Conservation (phyloP, 345 rosid genomes). For the Pugionium dolabratum region DNA sequence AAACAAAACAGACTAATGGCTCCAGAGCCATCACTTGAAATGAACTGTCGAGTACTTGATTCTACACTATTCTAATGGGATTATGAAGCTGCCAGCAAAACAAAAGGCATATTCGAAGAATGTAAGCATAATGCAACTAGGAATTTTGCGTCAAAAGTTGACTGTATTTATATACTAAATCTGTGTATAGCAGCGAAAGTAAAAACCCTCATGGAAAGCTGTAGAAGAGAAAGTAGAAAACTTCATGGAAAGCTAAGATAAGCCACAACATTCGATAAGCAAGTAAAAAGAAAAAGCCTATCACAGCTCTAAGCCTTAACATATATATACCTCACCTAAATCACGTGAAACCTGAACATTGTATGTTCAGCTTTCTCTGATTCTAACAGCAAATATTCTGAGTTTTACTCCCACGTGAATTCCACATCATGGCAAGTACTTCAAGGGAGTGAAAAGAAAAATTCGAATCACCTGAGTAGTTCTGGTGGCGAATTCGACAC, state of each 20-base stretch:
- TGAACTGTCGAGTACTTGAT: neutral
- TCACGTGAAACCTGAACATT: slow-evolving; percentile 15
- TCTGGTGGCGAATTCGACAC: slow-evolving; percentile 75
- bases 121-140: neutral
- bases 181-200: neutral
- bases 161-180: neutral
- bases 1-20: neutral
- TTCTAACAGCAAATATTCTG: neutral
- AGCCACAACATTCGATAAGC: too few relatives aligned
- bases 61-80: neutral
- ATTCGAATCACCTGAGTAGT: slow-evolving; percentile 54
- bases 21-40: neutral
- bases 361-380: neutral
- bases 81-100: neutral
- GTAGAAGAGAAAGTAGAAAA: neutral
- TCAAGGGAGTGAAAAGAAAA: neutral
- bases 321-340: neutral
- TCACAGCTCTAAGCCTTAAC: slow-evolving; percentile 13
- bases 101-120: neutral
- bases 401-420: neutral
- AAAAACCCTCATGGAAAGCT: neutral
- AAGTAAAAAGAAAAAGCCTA: too few relatives aligned
- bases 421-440: neutral
- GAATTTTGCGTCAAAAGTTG: neutral
- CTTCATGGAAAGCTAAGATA: neutral